Evolutionary conservation across 495 filamentous ascomycete genomes (phyloP).

Genomic region (Xylaria flabelliformis): DNA sequence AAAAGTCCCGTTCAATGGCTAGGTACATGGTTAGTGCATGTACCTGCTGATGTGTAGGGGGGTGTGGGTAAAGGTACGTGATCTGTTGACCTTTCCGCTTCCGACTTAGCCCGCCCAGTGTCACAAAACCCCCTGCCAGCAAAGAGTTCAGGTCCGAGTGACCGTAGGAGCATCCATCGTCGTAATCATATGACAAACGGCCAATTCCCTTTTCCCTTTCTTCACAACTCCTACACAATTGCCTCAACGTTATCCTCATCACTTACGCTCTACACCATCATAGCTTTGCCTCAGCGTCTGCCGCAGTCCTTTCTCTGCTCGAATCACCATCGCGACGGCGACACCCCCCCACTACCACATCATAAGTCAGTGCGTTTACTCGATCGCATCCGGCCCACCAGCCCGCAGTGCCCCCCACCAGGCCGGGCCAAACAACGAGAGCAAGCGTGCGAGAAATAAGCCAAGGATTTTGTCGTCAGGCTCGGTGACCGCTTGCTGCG

Average conservation of each 20-base stretch:
- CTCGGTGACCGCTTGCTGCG: background rate
- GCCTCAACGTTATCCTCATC: background rate
- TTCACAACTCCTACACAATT: background rate
- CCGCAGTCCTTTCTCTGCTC: background rate
- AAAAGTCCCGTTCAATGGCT: no score
- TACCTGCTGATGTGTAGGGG: background rate
- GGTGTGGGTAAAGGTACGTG: background rate
- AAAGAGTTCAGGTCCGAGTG: slow-evolving; percentile 7
- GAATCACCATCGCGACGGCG: slow-evolving; percentile 6
- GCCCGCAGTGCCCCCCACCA: slow-evolving; percentile 36
- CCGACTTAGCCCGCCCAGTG: background rate
- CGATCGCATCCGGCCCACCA: slow-evolving; percentile 29
- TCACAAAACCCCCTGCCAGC: slow-evolving; percentile 11
- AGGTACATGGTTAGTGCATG: no score
- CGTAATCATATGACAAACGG: slow-evolving; percentile 15
- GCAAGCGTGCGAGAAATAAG: slow-evolving; percentile 30
- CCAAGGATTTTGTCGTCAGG: background rate
- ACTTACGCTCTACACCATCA: background rate
- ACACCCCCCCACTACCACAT: slow-evolving; percentile 14
- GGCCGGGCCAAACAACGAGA: slow-evolving; percentile 32
- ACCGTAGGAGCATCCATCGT: background rate
- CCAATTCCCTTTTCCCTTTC: background rate
- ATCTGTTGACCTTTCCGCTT: slow-evolving; percentile 8
- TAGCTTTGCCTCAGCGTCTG: background rate
- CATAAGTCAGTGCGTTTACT: background rate